These are phyloP conservation scores for Arachnomyces sp. DNA, from an alignment of 2,329 filamentous ascomycete species.

Conservation along the genomic window DNA sequence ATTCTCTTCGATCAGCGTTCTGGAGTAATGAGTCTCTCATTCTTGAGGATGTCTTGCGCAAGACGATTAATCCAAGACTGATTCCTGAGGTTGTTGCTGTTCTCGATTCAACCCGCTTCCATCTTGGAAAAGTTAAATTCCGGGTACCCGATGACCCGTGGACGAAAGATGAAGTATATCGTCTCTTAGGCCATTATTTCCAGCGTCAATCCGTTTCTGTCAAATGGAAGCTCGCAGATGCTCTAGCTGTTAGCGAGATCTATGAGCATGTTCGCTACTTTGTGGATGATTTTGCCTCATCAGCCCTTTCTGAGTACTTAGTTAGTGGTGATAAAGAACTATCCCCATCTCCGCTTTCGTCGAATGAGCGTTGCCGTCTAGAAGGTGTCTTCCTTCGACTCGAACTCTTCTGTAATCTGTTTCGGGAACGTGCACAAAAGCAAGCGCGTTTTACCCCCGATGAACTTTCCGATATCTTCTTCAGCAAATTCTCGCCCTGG, in stretches of 20 bases:
- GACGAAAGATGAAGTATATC: conserved; percentile 1
- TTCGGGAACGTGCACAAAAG: conserved; percentile 7
- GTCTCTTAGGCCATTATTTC: conserved; percentile 4
- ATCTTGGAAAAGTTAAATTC: too few species aligned
- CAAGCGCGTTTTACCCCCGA: too few species aligned
- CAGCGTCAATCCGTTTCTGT: not conserved
- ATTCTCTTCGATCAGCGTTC: conserved; percentile 5
- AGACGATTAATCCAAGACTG: not conserved
- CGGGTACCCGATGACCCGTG: too few species aligned
- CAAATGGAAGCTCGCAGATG: conserved; percentile 9
- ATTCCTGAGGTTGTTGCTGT: conserved; percentile 7
- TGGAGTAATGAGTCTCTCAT: conserved; percentile 1
- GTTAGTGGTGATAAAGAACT: not conserved
- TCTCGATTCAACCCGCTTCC: conserved; percentile 3
- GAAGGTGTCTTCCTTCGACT: conserved; percentile 13
- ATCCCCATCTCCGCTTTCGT: not conserved
- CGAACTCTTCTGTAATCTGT: conserved; percentile 15
- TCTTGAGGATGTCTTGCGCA: conserved; percentile 1
- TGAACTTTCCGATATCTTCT: conserved; percentile 8
- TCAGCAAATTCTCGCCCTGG: conserved; percentile 13
- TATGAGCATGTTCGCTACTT: conserved; percentile 10
- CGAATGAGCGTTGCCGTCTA: conserved; percentile 10
- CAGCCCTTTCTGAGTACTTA: conserved; percentile 1
- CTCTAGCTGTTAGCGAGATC: conserved; percentile 3
- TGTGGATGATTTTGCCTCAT: conserved; percentile 8